Evolutionary conservation across 2,329 filamentous ascomycete genomes (phyloP).

Genomic region (Xylariaceae sp.): DNA sequence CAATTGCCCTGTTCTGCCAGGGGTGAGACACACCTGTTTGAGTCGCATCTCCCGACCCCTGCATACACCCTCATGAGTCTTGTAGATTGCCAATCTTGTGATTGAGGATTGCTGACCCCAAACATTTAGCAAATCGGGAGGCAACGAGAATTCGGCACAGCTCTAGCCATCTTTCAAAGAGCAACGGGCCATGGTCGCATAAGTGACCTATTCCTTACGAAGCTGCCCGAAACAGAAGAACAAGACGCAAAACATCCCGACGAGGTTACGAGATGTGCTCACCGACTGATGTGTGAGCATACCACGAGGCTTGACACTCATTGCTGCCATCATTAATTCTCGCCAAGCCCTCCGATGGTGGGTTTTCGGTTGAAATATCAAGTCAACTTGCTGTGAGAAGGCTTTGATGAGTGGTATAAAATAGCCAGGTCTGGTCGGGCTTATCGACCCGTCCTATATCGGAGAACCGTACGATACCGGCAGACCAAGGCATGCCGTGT

Average conservation of each 20-base stretch:
- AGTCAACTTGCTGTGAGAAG: background rate
- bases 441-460: background rate
- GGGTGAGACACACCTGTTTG: background rate
- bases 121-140: slow-evolving; percentile 13
- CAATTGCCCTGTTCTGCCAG: background rate
- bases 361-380: background rate
- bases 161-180: slow-evolving; percentile 18
- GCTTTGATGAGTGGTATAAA: background rate
- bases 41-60: too few species aligned
- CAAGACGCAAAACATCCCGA: slow-evolving; percentile 13
- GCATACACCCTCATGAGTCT: background rate
- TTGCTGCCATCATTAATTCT: slow-evolving; percentile 1
- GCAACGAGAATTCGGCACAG: slow-evolving; percentile 18
- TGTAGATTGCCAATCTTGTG: background rate
- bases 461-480: background rate
- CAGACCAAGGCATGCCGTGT: background rate
- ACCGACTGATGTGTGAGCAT: slow-evolving; percentile 21
- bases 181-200: slow-evolving; percentile 17
- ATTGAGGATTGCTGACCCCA: background rate
- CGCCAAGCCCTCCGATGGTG: background rate
- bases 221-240: slow-evolving; percentile 16
- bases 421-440: background rate
- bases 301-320: slow-evolving; percentile 20
- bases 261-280: slow-evolving; percentile 14
- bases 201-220: slow-evolving; percentile 17